Evolutionary conservation across 192 early-diverging fungal species (phyloP).

Genomic region (Jimgerdemannia lactiflua): DNA sequence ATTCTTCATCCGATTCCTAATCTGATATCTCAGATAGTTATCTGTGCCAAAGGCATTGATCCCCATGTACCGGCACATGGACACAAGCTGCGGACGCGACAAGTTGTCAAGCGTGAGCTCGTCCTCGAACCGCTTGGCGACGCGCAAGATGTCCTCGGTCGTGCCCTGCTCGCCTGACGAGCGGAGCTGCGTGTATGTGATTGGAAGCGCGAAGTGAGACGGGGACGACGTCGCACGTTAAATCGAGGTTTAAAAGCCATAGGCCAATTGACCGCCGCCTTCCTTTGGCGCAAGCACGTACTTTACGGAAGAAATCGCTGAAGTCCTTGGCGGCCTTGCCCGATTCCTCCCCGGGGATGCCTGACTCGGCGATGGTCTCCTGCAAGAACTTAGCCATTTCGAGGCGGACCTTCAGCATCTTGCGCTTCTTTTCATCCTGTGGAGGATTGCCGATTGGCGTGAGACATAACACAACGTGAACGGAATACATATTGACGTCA

Average conservation of each 20-base stretch:
- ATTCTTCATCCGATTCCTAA: constrained; percentile 81
- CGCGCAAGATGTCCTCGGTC: constrained; percentile 77
- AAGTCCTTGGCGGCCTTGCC: constrained; percentile 67
- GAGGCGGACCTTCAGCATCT: constrained; percentile 87
- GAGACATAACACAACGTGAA: background rate
- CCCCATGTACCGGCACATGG: constrained; percentile 94
- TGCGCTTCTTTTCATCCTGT: constrained; percentile 92
- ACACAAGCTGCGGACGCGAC: constrained; percentile 91
- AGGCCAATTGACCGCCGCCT: background rate
- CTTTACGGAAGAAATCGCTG: constrained; percentile 75
- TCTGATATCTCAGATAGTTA: constrained; percentile 90
- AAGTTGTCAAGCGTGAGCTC: constrained; percentile 92
- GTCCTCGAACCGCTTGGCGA: constrained; percentile 91
- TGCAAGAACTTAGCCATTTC: constrained; percentile 96
- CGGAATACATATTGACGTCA: background rate
- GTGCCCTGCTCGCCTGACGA: constrained; percentile 77
- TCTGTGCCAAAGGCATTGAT: constrained; percentile 98
- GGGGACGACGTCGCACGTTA: background rate
- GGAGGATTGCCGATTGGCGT: background rate
- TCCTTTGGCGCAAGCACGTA: constrained; percentile 11
- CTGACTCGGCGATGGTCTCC: constrained; percentile 89
- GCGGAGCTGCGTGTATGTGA: constrained; percentile 54
- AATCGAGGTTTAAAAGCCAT: background rate
- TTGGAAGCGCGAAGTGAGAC: background rate
- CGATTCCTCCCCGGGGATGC: constrained; percentile 45